Evolutionary conservation across 257 asterid species (phyloP), one percentile per base, ranked within the genome.

Genomic region (Solanum acaule): DNA sequence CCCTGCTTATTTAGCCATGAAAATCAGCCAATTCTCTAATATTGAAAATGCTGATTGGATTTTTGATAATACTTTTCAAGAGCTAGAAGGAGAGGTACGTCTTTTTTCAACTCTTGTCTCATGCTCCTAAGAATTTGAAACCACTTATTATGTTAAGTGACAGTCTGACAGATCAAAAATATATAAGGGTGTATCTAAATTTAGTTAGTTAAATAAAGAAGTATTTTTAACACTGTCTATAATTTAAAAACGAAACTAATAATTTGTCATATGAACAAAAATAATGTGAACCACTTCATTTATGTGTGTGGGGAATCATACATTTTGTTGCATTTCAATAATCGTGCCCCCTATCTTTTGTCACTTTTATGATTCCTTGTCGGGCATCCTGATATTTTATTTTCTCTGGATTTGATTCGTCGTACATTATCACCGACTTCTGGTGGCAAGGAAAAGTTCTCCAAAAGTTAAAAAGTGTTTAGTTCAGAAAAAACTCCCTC

Each of bases 111-210:
- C 25, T 18, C 65, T 56, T 56, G 2, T 49, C 22, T 49, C 8
- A 1, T 49, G 59, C 1, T 49, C 22, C 8, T 5, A 49, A 49
- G 8, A 49, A 15, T 49, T 49, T 56, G 2, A 56, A 16, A 56
- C 0, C 65, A 56, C 25, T 0, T 20, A 1, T 20, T 56, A 56
- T 0, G 65, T 56, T 11, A 18, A 6, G 65, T 7, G 10, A 0
- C 0, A 16, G 0, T 16, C 9, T 52, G 63, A 52, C 2, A 56
- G 1, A 20, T 56, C 2, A 5, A 18, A 0, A 20, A 56, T 56
- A 0, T 1, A 20, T 56, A 56, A 22, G 10, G 1, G 0, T 18
- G 0, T 56, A 56, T 7, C 0, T 18, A 3, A 56, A 0, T 56
- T 20, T 2, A 52, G 4, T 52, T 18, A 52, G 0, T 18, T 2